Base-by-base conservation (phyloP, 2,329 filamentous ascomycete genomes). In the Apiospora koreana region DNA sequence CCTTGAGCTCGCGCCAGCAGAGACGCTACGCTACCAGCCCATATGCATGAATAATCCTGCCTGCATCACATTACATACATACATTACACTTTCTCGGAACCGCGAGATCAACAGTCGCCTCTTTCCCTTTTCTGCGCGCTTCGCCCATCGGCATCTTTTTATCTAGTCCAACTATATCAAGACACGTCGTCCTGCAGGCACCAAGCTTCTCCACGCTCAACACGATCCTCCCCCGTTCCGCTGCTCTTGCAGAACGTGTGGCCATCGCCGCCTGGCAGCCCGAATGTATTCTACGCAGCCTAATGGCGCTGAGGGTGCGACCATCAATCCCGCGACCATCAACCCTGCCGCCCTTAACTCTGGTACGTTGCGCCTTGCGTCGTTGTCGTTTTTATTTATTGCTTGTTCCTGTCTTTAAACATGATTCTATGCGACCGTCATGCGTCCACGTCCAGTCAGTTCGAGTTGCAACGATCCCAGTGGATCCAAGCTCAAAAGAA, bases 321-420 rank as follows among this genome's bases (percentile, higher is more conserved):
- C 94, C 80, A 96, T 97, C 87, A 94, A 97, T 87, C 94, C 94
- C 81, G 93, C 93, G 79, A 93, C 92, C 74, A 88, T 97, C 85
- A 94, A 92, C 85, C 91, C 91, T 80, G 78, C 78, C 70, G 78
- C 78, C 68, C 77, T 80, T 74, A 80, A 80, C 72, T 85, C 91
- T 86, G 90, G 93, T 95, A 91, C 82, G 85, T 86, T 74, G 75
- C 72, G 42, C 66, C 64, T 45, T 46, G 42, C 46, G 31, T 38
- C 45, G 43, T 68, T 48, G 66, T 50, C 45, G 42, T 38, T 54
- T 68, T 62, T n/a, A n/a, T 62, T 62, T 38, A 62, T 62, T 62
- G 31, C 54, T 38, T 62, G 54, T 62, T n/a, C 31, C 54, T 38
- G 23, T 62, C 54, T 62, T 62, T 62, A 62, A 62, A 18, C n/a